Evolutionary conservation across 2,329 filamentous ascomycete species (phyloP), one percentile per base, ranked within the genome.

Genomic region (Periconia macrospinosa): DNA sequence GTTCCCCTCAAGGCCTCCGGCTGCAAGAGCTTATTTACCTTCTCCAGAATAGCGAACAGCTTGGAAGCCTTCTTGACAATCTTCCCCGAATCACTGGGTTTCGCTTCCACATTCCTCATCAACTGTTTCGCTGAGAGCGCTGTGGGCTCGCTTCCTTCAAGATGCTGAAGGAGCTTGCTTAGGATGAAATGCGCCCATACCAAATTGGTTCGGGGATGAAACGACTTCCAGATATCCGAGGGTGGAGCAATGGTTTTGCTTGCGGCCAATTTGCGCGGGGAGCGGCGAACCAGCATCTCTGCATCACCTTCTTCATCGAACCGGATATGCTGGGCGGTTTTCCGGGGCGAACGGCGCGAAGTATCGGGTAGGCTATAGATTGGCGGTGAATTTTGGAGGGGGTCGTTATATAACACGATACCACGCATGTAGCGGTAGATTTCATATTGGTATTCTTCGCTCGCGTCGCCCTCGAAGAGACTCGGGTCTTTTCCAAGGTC

Each of bases 171-270:
- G 1, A 88, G 75, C 58, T 81, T 81, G 54, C 80, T 77, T 13
- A 87, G 76, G 5, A 88, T 70, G 63, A 86, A 86, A 47, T 85
- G 80, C 19, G 86, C 70, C 86, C 86, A 88, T 14, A 87, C 75
- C 14, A 86, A 74, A 59, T 88, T 88, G 2, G 85, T 86, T 51
- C 78, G 76, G 2, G 86, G 84, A 40, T 81, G 78, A 65, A 82
- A 87, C 30, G 76, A 69, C 11, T 73, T 68, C 84, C 85, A 88
- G 41, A 63, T 45, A 49, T 61, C 27, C 5, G 50, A 40, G 14
- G 57, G 47, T 5, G 45, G 42, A 6, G 45, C 44, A 23, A 1
- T 15, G 27, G 13, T 19, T 23, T 43, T 11, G 41, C 46, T 35
- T 52, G 23, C 42, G 3, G 44, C 30, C 18, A 17, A 14, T n/a